These are phyloP conservation scores for Blastobotrys proliferans DNA, from an alignment of 1,139 yeast genomes.

Conservation along the genomic window DNA sequence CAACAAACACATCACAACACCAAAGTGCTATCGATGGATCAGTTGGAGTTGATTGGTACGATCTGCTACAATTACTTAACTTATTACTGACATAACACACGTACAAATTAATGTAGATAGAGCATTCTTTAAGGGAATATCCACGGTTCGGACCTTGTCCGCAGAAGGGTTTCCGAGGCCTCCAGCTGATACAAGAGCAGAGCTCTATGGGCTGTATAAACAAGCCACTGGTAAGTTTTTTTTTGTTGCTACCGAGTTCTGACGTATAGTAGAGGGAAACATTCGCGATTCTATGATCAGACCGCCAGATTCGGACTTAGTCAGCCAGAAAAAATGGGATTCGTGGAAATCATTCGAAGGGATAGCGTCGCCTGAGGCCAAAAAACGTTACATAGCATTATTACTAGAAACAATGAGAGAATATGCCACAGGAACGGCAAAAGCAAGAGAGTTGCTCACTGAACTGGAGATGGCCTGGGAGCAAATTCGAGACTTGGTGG, in stretches of 20 bases:
- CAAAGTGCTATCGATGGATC: too few species aligned
- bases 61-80: background rate
- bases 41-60: constrained; percentile 6
- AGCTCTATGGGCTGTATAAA: constrained; percentile 75
- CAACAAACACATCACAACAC: background rate
- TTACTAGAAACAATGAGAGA: constrained; percentile 63
- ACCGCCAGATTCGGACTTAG: background rate
- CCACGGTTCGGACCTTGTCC: constrained; percentile 71
- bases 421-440: constrained; percentile 65
- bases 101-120: too few species aligned
- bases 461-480: constrained; percentile 74
- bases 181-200: constrained; percentile 66
- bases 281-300: constrained; percentile 44
- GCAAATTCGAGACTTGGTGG: constrained; percentile 66
- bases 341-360: constrained; percentile 83
- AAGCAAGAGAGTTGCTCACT: constrained; percentile 59
- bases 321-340: constrained; percentile 36
- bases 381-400: constrained; percentile 61
- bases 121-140: constrained; percentile 74
- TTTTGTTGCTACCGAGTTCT: background rate
- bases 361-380: constrained; percentile 66
- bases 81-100: background rate
- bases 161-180: constrained; percentile 74
- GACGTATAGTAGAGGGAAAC: constrained; percentile 73
- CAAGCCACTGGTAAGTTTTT: constrained; percentile 74